Evolutionary conservation across 1,284 basidiomycete species (phyloP), one percentile per base, ranked within the genome.

Genomic region (Pascua sp.): DNA sequence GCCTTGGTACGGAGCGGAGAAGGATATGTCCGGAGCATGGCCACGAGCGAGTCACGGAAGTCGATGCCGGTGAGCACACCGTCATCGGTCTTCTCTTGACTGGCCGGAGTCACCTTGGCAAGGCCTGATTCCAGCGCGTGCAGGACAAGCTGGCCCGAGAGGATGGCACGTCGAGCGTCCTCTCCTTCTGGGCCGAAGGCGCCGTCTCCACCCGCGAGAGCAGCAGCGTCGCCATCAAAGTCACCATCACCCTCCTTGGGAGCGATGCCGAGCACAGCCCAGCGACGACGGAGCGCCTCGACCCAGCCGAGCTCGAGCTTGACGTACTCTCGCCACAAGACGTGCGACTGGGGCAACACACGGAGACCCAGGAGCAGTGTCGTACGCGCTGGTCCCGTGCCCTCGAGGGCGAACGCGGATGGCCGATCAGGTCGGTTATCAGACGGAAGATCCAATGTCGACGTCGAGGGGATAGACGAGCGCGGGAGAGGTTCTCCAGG

Each of bases 251-350:
- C 45, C 15, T 49, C 53, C 37, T 44, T 50, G 9, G 51, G 52
- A 7, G 64, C 60, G 50, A 79, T 70, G 12, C 77, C 77, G 11
- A 79, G 80, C 8, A 90, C 81, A 47, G 82, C 84, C 91, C 91
- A 94, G 44, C 92, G 81, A 59, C 90, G 79, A 43, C 91, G 80
- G 51, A 96, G 78, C 11, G 85, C 85, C 78, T 96, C 92, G 15
- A 92, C 82, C 75, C 92, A 96, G 4, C 88, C 87, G 9, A 95
- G 78, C 75, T 97, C 93, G 85, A 96, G 91, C 68, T 87, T 87
- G 62, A 92, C 85, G 73, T 94, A 93, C 73, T 92, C 91, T 39
- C 81, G 80, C 91, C 91, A 95, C 72, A 95, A 80, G 59, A 86
- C 84, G 17, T 84, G 75, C 61, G 84, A 88, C 45, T 86, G 82